Evolutionary conservation across 2,329 filamentous ascomycete genomes (phyloP).

Genomic region (Drechslerella dactyloides): DNA sequence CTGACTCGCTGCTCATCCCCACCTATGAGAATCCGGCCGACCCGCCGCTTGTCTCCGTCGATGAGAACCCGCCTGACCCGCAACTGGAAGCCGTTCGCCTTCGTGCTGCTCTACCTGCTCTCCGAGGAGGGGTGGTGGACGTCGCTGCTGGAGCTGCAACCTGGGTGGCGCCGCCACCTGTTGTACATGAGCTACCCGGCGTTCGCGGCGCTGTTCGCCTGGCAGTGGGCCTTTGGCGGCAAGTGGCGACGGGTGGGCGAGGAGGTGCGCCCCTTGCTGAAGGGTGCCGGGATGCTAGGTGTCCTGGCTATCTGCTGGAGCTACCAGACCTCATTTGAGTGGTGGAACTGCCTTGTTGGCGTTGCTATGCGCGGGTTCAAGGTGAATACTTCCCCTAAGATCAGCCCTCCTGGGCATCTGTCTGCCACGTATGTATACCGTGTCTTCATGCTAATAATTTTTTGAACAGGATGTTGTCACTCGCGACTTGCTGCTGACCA

Average conservation of each 20-base stretch:
- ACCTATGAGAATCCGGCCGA: too few species aligned
- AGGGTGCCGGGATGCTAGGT: background rate
- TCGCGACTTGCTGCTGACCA: conserved; percentile 30
- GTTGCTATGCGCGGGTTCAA: conserved; percentile 25
- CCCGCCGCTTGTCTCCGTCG: too few species aligned
- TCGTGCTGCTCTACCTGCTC: conserved; percentile 25
- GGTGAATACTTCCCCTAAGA: conserved; percentile 9
- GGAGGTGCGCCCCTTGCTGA: background rate
- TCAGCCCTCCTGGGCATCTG: too few species aligned
- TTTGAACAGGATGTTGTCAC: conserved; percentile 29
- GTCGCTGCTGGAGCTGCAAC: background rate
- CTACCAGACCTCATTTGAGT: conserved; percentile 32
- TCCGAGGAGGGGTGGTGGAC: conserved; percentile 40
- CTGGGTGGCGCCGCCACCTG: background rate
- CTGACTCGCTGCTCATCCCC: too few species aligned
- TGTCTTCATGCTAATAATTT: background rate
- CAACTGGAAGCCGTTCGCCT: conserved; percentile 39
- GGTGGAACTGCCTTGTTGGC: conserved; percentile 31
- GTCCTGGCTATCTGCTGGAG: conserved; percentile 19
- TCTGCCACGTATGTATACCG: too few species aligned
- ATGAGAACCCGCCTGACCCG: background rate
- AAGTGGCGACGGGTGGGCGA: background rate
- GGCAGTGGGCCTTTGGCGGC: conserved; percentile 33
- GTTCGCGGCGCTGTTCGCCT: conserved; percentile 23
- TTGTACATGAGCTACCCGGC: conserved; percentile 21